Conservation (phyloP, 78 protist genomes). For the Polysphondylium violaceum region DNA sequence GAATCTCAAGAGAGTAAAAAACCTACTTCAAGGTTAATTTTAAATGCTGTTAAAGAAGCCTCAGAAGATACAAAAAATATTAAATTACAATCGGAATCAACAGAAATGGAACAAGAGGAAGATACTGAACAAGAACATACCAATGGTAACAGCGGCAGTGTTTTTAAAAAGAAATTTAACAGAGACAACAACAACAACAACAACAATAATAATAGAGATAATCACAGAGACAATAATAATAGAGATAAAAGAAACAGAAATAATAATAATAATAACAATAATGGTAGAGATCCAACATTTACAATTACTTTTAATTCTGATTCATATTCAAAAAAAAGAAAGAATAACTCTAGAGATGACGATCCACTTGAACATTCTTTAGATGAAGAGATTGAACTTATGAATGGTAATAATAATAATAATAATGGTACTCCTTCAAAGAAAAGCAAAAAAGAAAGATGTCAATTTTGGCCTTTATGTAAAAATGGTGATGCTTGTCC, state of each 20-base stretch:
- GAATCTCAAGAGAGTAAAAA: not conserved
- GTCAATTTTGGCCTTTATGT: conserved; percentile 72
- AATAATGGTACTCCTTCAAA: conserved; percentile 14
- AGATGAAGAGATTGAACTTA: not conserved
- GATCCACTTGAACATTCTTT: too few relatives aligned
- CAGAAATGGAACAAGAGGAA: not conserved
- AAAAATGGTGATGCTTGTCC: conserved; percentile 54
- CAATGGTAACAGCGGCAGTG: not conserved
- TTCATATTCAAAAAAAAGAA: conserved; percentile 19
- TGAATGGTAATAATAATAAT: not conserved
- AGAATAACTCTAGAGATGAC: conserved; percentile 33
- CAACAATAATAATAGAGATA: not conserved
- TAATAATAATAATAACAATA: not conserved
- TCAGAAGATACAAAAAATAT: conserved; percentile 60
- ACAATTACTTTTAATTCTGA: conserved; percentile 5
- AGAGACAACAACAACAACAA: conserved; percentile 1
- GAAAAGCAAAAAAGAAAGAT: conserved; percentile 55
- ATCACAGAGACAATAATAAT: not conserved
- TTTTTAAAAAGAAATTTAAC: not conserved
- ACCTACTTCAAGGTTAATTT: conserved; percentile 46
- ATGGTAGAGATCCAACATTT: conserved; percentile 2
- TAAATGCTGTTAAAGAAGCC: conserved; percentile 53
- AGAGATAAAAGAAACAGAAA: not conserved
- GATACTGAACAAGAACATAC: not conserved
- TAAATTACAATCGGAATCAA: not conserved